These are phyloP conservation scores for Starmerella floricola DNA, from an alignment of 805 yeast species.

Conservation along the genomic window DNA sequence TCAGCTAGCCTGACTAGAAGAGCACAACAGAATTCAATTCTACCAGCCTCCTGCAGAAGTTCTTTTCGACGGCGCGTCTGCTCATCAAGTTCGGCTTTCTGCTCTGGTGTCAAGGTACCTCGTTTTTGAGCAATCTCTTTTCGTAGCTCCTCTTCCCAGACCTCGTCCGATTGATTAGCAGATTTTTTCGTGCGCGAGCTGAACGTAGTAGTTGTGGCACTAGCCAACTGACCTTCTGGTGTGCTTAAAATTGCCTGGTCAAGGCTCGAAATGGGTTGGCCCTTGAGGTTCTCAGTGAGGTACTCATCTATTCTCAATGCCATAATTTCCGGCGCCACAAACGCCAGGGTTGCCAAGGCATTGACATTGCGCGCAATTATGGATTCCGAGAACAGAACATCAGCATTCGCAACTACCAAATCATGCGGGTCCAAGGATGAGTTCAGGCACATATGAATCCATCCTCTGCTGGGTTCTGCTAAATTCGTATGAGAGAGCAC, in stretches of 20 bases:
- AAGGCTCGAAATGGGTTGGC: constrained; percentile 34
- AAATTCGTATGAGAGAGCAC: constrained; percentile 36
- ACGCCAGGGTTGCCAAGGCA: constrained; percentile 35
- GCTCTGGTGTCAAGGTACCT: constrained; percentile 57
- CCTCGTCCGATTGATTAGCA: constrained; percentile 36
- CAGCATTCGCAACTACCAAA: constrained; percentile 32
- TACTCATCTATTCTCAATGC: constrained; percentile 40
- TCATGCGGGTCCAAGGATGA: constrained; percentile 53
- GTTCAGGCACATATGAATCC: constrained; percentile 65
- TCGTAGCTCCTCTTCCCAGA: constrained; percentile 81
- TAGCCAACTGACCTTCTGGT: constrained; percentile 43
- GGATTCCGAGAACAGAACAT: constrained; percentile 23
- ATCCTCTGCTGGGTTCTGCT: constrained; percentile 39
- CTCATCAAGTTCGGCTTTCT: constrained; percentile 49
- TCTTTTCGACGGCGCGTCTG: constrained; percentile 47
- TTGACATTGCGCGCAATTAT: constrained; percentile 24
- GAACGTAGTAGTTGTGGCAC: constrained; percentile 32
- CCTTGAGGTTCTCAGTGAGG: constrained; percentile 36
- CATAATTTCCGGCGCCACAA: constrained; percentile 45
- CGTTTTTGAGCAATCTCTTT: constrained; percentile 56
- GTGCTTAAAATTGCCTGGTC: constrained; percentile 57
- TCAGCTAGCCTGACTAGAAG: constrained; percentile 43
- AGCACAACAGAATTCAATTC: constrained; percentile 39
- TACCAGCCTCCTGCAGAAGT: constrained; percentile 32
- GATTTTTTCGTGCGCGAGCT: constrained; percentile 1